Evolutionary conservation across 78 protist species (phyloP), one percentile per base, ranked within the genome.

Genomic region (Dictyostelium purpureum): DNA sequence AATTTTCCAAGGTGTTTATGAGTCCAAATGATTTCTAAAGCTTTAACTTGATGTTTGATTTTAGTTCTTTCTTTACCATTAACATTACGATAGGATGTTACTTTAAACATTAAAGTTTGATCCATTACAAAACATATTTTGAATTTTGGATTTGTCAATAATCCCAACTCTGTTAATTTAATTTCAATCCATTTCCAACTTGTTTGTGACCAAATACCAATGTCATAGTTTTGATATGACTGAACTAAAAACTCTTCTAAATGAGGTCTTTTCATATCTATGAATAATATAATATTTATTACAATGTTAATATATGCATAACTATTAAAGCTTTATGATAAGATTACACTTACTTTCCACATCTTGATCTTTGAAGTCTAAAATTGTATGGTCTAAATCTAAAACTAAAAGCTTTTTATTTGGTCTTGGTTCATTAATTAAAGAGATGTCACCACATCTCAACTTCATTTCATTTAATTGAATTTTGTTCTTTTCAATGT

Each of bases 131-230:
- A 88, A 49, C 89, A 49, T 63, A 88, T 88, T 45, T 79, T 88
- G 45, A 76, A 88, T 12, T 73, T 37, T 56, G 94, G 94, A 63
- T 88, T 78, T 1, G 94, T 88, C 45, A 88, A 65, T 59, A 88
- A 65, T 43, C 94, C 94, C 61, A 88, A 45, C 18, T 88, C 94
- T 51, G 94, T 76, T 49, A 88, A 67, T 65, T 88, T 88, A 49
- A 88, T 79, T 57, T 88, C 94, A 18, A 88, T 79, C 94, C 94
- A 88, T 56, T 79, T 76, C 94, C 94, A 88, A 76, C 87, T 65
- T 28, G 85, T 76, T 71, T 88, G 94, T 35, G 94, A 88, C 94
- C 94, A 88, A 79, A 88, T 88, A 19, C 74, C 94, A 88, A 88
- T 88, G 63, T 88, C 94, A 76, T 76, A 88, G 35, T 88, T 12